Conservation (phyloP, 495 filamentous ascomycete species). For the Trypethelium eluteriae region DNA sequence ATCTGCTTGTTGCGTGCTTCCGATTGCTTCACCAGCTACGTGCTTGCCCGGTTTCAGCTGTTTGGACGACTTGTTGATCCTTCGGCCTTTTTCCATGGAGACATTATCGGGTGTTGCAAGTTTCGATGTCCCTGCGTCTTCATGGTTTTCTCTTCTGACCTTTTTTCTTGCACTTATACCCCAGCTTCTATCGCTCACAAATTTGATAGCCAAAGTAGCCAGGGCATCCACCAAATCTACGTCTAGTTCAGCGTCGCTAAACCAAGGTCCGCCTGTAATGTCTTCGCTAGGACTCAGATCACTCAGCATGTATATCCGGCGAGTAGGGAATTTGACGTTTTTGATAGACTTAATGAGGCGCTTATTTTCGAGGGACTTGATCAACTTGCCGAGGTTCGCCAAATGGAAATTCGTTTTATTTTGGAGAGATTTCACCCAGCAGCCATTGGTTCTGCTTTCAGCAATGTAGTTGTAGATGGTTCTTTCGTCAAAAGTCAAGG, state of each 20-base stretch:
- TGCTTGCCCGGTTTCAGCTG: slow-evolving; percentile 21
- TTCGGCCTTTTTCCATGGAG: background rate
- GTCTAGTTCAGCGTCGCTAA: slow-evolving; percentile 79
- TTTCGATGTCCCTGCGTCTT: background rate
- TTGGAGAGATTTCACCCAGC: slow-evolving; percentile 79
- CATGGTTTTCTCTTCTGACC: background rate
- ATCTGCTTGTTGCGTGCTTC: background rate
- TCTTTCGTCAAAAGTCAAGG: slow-evolving; percentile 53
- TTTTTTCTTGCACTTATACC: slow-evolving; percentile 9
- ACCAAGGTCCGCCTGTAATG: slow-evolving; percentile 88
- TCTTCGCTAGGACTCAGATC: slow-evolving; percentile 72
- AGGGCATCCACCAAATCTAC: slow-evolving; percentile 72
- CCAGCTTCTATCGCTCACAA: slow-evolving; percentile 62
- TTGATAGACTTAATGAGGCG: slow-evolving; percentile 74
- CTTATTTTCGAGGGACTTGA: slow-evolving; percentile 56
- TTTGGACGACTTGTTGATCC: background rate
- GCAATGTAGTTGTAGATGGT: slow-evolving; percentile 83
- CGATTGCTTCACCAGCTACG: no score
- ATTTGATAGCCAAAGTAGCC: slow-evolving; percentile 59
- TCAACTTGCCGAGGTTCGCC: slow-evolving; percentile 29
- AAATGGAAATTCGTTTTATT: slow-evolving; percentile 67
- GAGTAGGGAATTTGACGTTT: slow-evolving; percentile 52
- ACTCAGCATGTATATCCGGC: slow-evolving; percentile 60
- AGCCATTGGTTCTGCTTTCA: slow-evolving; percentile 66
- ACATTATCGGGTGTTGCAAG: background rate